These are phyloP conservation scores for Vigna angularis DNA, from an alignment of 306 rosid genomes.

Conservation along the genomic window DNA sequence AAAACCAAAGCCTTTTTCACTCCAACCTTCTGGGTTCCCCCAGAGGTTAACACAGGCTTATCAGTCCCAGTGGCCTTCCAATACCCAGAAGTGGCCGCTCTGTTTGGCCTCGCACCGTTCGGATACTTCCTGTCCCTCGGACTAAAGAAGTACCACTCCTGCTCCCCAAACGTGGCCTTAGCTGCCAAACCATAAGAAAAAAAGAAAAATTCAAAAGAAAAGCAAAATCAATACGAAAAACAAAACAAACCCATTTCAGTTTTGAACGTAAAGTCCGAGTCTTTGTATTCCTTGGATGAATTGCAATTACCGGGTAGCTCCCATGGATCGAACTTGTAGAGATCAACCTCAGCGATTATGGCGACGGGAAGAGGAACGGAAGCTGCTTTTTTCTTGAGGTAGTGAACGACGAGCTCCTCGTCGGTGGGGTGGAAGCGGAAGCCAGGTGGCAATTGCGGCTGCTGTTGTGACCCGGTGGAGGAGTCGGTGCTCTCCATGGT, in stretches of 20 bases:
- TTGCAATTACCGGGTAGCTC: conserved; percentile 77
- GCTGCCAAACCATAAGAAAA: conserved; percentile 50
- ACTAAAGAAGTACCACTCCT: conserved; percentile 96
- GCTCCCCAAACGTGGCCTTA: conserved; percentile 93
- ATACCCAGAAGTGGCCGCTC: conserved; percentile 94
- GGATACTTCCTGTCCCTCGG: conserved; percentile 97
- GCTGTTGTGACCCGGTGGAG: conserved; percentile 66
- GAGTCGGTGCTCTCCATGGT: conserved; percentile 92
- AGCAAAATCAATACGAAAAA: not conserved
- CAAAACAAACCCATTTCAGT: not conserved
- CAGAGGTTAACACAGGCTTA: conserved; percentile 77
- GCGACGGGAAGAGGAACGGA: conserved; percentile 79
- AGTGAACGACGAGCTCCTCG: conserved; percentile 94
- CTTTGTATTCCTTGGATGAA: not conserved
- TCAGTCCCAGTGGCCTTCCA: conserved; percentile 99
- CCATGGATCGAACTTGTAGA: conserved; percentile 98
- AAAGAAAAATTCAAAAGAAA: not conserved
- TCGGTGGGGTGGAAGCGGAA: conserved; percentile 98
- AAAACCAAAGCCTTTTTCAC: conserved; percentile 95
- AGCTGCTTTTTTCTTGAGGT: conserved; percentile 77
- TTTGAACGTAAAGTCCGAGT: conserved; percentile 14
- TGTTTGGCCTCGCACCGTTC: conserved; percentile 91
- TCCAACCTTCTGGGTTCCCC: conserved; percentile 76
- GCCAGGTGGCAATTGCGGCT: conserved; percentile 89
- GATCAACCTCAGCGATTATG: conserved; percentile 91